Conservation (phyloP, 192 early-diverging fungal genomes). For the Allomyces macrogynus region DNA sequence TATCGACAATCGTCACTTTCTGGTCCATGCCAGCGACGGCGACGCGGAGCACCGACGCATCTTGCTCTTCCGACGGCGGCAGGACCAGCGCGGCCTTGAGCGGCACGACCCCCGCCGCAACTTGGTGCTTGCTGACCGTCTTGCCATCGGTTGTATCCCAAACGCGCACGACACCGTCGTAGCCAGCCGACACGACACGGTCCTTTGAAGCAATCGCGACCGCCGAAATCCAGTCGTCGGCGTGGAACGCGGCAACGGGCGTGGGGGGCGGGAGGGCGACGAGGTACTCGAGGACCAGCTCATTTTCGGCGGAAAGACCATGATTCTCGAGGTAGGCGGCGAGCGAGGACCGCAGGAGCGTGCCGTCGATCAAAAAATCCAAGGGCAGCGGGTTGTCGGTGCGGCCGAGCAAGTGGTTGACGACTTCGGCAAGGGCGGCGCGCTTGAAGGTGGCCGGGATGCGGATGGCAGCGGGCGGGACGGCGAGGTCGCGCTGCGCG, state of each 20-base stretch:
- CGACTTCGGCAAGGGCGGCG: conserved; percentile 78
- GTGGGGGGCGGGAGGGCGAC: conserved; percentile 74
- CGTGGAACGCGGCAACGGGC: conserved; percentile 52
- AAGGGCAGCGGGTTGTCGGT: conserved; percentile 62
- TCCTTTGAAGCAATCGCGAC: conserved; percentile 11
- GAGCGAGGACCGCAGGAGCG: conserved; percentile 65
- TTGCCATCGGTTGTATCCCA: conserved; percentile 43
- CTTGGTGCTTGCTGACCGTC: background rate
- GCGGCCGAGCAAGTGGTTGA: conserved; percentile 64
- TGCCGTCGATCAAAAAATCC: conserved; percentile 81
- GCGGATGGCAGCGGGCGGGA: conserved; percentile 69
- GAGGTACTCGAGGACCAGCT: conserved; percentile 77
- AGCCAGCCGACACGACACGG: background rate
- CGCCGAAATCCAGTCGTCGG: conserved; percentile 89
- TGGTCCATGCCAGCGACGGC: conserved; percentile 22
- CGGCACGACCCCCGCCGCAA: background rate
- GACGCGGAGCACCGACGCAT: background rate
- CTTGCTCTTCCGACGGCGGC: background rate
- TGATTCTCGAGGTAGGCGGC: conserved; percentile 46
- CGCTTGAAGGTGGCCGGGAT: conserved; percentile 67
- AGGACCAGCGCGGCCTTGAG: background rate
- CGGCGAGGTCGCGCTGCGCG: conserved; percentile 44
- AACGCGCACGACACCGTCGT: conserved; percentile 57
- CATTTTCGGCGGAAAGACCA: conserved; percentile 56
- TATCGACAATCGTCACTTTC: background rate